A percentile compares a stretch with the other conserved stretches of the same genome.
Conservation (phyloP, 2,329 filamentous ascomycete genomes). For the Nothophoma quercina region DNA sequence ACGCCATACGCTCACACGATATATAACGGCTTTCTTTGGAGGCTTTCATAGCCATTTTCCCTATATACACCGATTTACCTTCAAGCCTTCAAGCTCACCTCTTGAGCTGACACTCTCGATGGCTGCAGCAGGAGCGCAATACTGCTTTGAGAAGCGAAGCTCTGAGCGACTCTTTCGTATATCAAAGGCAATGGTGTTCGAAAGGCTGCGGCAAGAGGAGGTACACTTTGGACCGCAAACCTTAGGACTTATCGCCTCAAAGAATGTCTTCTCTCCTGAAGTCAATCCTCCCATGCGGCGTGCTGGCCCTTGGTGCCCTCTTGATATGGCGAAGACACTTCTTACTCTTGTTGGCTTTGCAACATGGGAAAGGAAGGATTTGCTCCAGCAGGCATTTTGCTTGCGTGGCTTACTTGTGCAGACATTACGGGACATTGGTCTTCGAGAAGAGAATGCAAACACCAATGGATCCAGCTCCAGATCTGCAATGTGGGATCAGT, state of each 20-base stretch:
- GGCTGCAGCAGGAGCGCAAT: conserved; percentile 44
- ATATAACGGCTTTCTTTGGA: conserved; percentile 42
- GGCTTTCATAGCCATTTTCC: conserved; percentile 46
- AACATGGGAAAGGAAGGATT: conserved; percentile 42
- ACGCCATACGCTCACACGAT: conserved; percentile 39
- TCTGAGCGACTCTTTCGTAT: conserved; percentile 39
- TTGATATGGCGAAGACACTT: conserved; percentile 40
- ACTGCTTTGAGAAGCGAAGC: conserved; percentile 43
- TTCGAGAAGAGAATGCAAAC: conserved; percentile 27
- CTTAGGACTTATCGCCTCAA: conserved; percentile 28
- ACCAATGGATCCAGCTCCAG: conserved; percentile 23
- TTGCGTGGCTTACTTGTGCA: conserved; percentile 39
- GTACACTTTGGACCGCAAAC: conserved; percentile 34
- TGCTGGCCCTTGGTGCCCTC: conserved; percentile 35
- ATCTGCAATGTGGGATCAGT: conserved; percentile 39
- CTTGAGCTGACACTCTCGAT: conserved; percentile 44
- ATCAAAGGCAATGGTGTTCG: conserved; percentile 40
- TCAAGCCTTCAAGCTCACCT: conserved; percentile 39
- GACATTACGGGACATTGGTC: conserved; percentile 37
- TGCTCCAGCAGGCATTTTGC: conserved; percentile 42
- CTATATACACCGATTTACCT: conserved; percentile 45
- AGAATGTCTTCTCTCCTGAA: conserved; percentile 19
- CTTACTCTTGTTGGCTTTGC: conserved; percentile 42
- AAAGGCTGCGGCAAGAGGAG: conserved; percentile 36
- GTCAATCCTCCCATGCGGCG: conserved; percentile 13